Evolutionary conservation across 441 rosid species (phyloP), one percentile per base, ranked within the genome.

Genomic region (Geranium incanum): DNA sequence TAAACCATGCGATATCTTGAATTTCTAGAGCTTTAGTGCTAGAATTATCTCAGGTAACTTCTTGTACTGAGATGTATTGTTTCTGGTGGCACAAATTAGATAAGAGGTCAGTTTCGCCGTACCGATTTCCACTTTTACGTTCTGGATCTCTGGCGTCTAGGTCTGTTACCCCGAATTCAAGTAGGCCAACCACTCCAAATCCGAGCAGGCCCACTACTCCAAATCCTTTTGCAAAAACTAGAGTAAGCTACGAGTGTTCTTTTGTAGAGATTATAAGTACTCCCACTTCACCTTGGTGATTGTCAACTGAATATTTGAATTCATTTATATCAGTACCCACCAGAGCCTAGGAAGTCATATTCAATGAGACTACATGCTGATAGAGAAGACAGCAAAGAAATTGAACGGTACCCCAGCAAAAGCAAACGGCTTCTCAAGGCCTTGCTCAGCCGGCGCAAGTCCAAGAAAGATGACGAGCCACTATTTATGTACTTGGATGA

Each of bases 381-480:
- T 63, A 85, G 77, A 83, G 90, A 80, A 65, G 81, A 72, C 76
- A 67, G 77, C 16, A 89, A 81, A 79, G 89, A 84, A 45, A 57
- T 76, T 37, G 93, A 89, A 71, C 93, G 83, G 33, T 68, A 77
- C 70, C 96, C 92, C 8, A 91, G 96, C 83, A 93, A 91, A 83
- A 87, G 97, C 69, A 93, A 93, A 77, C 87, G 93, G 23, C 89
- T 93, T 39, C 96, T 91, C 60, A 89, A 89, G 79, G 88, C 98
- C 39, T 82, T 93, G 75, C 96, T 93, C 60, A 88, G 93, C 74
- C 87, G 97, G 57, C 96, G 97, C 72, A 93, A 93, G 82, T 86
- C 93, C 13, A 93, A 87, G 90, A 91, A 89, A 82, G 98, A 93
- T 45, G 97, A 91, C 9, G 86, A 77, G 86, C 79, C 62, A 16